Conservation (phyloP, 768 basidiomycete genomes). For the Collybia mongolica region DNA sequence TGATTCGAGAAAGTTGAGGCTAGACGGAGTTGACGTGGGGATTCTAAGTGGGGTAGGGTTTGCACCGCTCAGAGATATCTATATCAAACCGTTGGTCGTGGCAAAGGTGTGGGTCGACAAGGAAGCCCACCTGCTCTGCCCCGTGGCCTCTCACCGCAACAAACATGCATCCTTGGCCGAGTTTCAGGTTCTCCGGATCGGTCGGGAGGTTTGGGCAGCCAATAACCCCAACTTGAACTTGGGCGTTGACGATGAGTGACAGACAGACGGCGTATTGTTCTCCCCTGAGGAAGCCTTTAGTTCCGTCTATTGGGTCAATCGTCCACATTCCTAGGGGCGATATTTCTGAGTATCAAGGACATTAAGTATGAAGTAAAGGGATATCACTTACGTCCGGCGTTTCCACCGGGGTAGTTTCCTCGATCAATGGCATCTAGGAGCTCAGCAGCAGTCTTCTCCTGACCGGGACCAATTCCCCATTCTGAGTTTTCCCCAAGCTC, state of each 20-base stretch:
- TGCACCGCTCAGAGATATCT: conserved; percentile 55
- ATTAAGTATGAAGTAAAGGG: conserved; percentile 2
- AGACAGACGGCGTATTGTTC: conserved; percentile 94
- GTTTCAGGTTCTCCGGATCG: conserved; percentile 48
- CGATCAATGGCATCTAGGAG: conserved; percentile 86
- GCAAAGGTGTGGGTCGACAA: not conserved
- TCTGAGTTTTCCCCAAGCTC: conserved; percentile 52
- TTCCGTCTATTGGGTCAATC: conserved; percentile 89
- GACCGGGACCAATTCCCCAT: conserved; percentile 74
- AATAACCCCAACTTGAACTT: conserved; percentile 81
- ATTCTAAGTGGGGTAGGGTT: conserved; percentile 53
- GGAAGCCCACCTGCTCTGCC: conserved; percentile 60
- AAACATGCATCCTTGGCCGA: conserved; percentile 77
- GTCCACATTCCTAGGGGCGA: conserved; percentile 72
- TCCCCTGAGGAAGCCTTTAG: conserved; percentile 89
- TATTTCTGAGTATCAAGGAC: conserved; percentile 1
- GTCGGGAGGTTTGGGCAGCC: conserved; percentile 91
- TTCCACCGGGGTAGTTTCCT: conserved; percentile 74
- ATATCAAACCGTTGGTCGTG: conserved; percentile 1
- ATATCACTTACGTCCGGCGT: conserved; percentile 62
- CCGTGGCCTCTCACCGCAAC: conserved; percentile 87
- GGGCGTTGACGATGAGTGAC: conserved; percentile 74
- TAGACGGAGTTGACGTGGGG: conserved; percentile 41
- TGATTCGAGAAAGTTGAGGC: conserved; percentile 80
- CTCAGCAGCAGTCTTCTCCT: conserved; percentile 49